phyloP scores from a whole-genome alignment of 2,329 filamentous ascomycete genomes.

The Colletotrichum cordylinicola region DNA sequence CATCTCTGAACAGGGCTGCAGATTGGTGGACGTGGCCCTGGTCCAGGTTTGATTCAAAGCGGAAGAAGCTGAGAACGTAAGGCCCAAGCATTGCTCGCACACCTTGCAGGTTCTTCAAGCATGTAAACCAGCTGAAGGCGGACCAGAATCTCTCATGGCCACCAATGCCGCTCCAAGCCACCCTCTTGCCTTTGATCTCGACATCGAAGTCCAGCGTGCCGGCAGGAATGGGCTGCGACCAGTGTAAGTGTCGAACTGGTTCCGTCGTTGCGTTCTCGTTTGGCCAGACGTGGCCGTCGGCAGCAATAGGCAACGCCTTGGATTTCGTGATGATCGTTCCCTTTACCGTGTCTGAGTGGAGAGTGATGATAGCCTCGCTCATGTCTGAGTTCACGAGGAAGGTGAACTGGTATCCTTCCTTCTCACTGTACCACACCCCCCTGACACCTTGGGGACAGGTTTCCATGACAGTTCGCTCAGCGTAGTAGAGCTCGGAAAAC shows the following conservation, averaged over 20 bases:
- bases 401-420: slow-evolving; percentile 17
- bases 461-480: slow-evolving; percentile 26
- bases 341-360: slow-evolving; percentile 15
- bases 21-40: not conserved
- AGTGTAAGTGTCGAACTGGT: not conserved
- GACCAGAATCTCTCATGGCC: not conserved
- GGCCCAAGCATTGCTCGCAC: not conserved
- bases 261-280: not conserved
- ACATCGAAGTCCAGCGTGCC: not conserved
- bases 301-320: not conserved
- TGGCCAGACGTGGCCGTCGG: not conserved
- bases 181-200: not conserved
- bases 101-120: not conserved
- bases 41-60: not conserved
- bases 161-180: not conserved
- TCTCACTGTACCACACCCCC: slow-evolving; percentile 13
- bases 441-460: slow-evolving; percentile 20
- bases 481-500: slow-evolving; percentile 28
- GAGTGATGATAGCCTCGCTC: slow-evolving; percentile 6
- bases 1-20: not conserved
- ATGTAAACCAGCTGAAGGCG: not conserved
- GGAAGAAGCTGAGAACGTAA: not conserved
- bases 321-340: slow-evolving; percentile 23
- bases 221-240: slow-evolving; percentile 1
- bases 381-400: slow-evolving; percentile 23